Base-by-base conservation (phyloP, 2,329 filamentous ascomycete species). In the Nothomitra cinnamomea region DNA sequence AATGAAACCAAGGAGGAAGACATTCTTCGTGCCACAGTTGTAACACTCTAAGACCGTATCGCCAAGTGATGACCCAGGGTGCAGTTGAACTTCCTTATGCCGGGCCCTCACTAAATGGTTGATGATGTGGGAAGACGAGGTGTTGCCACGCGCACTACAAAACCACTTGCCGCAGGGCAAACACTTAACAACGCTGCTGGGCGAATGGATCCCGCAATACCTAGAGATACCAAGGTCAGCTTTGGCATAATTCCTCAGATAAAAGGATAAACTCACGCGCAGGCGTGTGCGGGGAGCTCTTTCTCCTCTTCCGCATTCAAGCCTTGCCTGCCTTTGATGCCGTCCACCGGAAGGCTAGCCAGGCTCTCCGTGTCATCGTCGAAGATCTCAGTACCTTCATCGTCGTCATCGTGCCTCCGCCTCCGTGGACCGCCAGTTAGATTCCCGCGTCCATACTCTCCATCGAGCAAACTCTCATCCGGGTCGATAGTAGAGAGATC, bases 21-120 rank as follows among this genome's bases (percentile, higher is more conserved):
- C 90, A 66, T 98, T 98, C 72, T 95, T 96, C n/a, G 87, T 95
- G 48, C 90, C 92, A 68, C 92, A 98, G 70, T 95, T 96, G 73
- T 98, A 98, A 71, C 92, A 98, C 72, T 98, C 92, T 57, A 98
- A 78, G 38, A 94, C 87, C 0, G 92, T 98, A 65, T 98, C 94
- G 58, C 92, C 92, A 10, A 98, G 80, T 6, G 88, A 83, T 17
- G 92, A 96, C 60, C 83, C 82, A 6, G 92, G 90, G 66, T 98
- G 92, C 54, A 98, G 80, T 68, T 95, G 90, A 53, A 98, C 92
- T 71, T 98, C 94, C 74, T 96, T 98, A 73, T 98, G 92, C 58
- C 92, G 85, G 58, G 94, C 90, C 63, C 94, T 85, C 56, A 98
- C 92, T 35, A 98, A 80, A 65, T 98, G 92, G 67, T 96, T 96